Percentiles rank a stretch among this genome's conserved stretches.
These are phyloP conservation scores for Apiospora kogelbergensis DNA, from an alignment of 2,329 filamentous ascomycete genomes.

Conservation along the genomic window DNA sequence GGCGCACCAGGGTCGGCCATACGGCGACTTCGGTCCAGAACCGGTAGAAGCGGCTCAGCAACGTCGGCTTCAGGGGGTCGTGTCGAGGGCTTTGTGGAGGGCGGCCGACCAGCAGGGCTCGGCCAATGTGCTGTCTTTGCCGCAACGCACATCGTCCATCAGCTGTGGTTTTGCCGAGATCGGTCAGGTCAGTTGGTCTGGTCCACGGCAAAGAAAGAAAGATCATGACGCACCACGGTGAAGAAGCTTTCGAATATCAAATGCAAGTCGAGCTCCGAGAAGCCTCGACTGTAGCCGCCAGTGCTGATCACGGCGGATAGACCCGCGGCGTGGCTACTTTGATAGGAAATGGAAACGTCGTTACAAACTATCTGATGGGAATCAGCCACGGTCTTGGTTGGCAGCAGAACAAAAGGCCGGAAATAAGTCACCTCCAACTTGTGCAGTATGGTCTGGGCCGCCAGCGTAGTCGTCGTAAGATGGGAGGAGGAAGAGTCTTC, in stretches of 20 bases:
- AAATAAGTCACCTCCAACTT: neutral
- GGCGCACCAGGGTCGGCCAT: conserved; percentile 26
- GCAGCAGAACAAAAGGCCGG: neutral
- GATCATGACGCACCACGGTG: conserved; percentile 24
- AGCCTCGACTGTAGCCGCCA: conserved; percentile 22
- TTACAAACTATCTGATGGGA: conserved; percentile 21
- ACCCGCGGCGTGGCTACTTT: conserved; percentile 28
- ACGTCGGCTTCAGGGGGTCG: conserved; percentile 13
- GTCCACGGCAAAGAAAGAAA: neutral
- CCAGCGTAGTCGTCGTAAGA: conserved; percentile 5
- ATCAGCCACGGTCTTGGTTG: neutral
- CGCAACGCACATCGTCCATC: conserved; percentile 27
- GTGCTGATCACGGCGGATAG: conserved; percentile 26
- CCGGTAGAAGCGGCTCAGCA: conserved; percentile 24
- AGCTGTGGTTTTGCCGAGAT: conserved; percentile 19
- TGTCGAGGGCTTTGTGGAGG: conserved; percentile 22
- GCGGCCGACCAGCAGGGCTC: conserved; percentile 22
- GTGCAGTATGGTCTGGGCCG: neutral
- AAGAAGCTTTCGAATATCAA: conserved; percentile 28
- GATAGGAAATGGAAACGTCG: conserved; percentile 26
- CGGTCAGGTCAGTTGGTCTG: neutral
- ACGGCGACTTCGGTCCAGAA: conserved; percentile 26
- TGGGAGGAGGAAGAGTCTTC: conserved; percentile 19
- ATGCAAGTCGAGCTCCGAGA: conserved; percentile 25
- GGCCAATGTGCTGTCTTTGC: conserved; percentile 26